A percentile compares a stretch with the other conserved stretches of the same genome.
phyloP scores from a whole-genome alignment of 164 flowering plant genomes.

The Umbilicus rupestris region DNA sequence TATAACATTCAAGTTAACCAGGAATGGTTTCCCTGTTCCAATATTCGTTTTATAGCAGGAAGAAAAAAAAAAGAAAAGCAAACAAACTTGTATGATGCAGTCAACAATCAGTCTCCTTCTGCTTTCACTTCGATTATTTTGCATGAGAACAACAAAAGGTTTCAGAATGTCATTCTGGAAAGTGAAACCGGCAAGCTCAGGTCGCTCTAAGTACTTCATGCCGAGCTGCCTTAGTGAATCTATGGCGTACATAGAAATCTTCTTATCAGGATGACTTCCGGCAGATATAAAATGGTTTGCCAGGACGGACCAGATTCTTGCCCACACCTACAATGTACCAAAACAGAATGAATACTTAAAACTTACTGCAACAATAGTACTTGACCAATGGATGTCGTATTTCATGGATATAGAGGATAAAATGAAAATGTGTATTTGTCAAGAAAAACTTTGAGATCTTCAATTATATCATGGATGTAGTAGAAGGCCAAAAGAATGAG shows the following conservation, averaged over 20 bases:
- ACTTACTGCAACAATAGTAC: too few relatives aligned
- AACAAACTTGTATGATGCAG: slow-evolving; percentile 82
- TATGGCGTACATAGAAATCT: slow-evolving; percentile 91
- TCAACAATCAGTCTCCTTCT: slow-evolving; percentile 78
- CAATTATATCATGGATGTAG: too few relatives aligned
- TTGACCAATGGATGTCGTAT: too few relatives aligned
- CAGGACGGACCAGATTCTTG: slow-evolving; percentile 92
- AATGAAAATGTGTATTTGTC: too few relatives aligned
- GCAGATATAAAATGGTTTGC: slow-evolving; percentile 86
- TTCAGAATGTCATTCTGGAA: slow-evolving; percentile 96
- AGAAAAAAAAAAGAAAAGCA: neutral
- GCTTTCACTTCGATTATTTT: slow-evolving; percentile 71
- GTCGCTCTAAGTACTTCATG: slow-evolving; percentile 96
- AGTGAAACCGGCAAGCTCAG: slow-evolving; percentile 87
- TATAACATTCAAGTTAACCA: neutral
- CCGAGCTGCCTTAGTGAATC: slow-evolving; percentile 95
- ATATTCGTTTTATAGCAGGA: too few relatives aligned
- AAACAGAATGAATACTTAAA: too few relatives aligned
- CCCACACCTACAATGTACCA: slow-evolving; percentile 72
- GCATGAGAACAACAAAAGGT: slow-evolving; percentile 91
- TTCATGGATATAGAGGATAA: too few relatives aligned
- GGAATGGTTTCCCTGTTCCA: too few relatives aligned
- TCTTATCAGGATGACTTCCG: slow-evolving; percentile 94
- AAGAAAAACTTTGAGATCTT: too few relatives aligned
- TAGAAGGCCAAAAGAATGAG: too few relatives aligned